Evolutionary conservation across 345 rosid species (phyloP).

Genomic region (Iberis pinnata): DNA sequence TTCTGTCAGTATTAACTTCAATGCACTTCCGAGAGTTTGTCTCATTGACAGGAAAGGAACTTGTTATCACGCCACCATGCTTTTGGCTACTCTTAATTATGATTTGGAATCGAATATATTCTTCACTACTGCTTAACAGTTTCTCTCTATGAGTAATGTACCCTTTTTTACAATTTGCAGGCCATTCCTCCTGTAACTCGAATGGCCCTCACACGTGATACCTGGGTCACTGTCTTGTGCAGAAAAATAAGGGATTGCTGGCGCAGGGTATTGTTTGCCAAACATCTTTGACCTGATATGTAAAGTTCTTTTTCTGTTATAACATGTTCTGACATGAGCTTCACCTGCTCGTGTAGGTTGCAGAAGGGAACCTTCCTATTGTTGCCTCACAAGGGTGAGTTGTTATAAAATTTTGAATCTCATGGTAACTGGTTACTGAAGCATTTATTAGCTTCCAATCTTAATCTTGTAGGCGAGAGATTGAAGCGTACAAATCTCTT

Average conservation of each 20-base stretch:
- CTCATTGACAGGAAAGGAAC: slow-evolving; percentile 15
- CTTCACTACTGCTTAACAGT: not conserved
- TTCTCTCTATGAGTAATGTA: not conserved
- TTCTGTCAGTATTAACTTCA: slow-evolving; percentile 3
- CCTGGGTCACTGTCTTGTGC: slow-evolving; percentile 97
- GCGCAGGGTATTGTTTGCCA: slow-evolving; percentile 77
- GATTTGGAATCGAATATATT: slow-evolving; percentile 3
- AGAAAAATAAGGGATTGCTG: slow-evolving; percentile 98
- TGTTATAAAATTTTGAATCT: slow-evolving; percentile 20
- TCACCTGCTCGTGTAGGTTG: slow-evolving; percentile 52
- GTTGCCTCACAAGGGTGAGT: slow-evolving; percentile 97
- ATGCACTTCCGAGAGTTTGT: slow-evolving; percentile 6
- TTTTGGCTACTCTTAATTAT: not conserved
- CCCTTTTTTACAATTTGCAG: slow-evolving; percentile 32
- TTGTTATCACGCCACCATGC: slow-evolving; percentile 6
- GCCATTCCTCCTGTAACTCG: slow-evolving; percentile 89
- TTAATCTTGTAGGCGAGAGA: slow-evolving; percentile 55
- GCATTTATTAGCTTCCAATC: slow-evolving; percentile 27
- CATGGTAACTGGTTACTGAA: not conserved
- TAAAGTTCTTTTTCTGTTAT: slow-evolving; percentile 16
- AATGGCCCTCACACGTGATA: slow-evolving; percentile 94
- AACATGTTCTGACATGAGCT: slow-evolving; percentile 28
- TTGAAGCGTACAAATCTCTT: slow-evolving; percentile 72
- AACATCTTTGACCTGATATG: slow-evolving; percentile 19
- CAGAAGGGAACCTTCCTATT: slow-evolving; percentile 95